Conservation (phyloP, 2,329 filamentous ascomycete genomes). For the Didymella pinodella region DNA sequence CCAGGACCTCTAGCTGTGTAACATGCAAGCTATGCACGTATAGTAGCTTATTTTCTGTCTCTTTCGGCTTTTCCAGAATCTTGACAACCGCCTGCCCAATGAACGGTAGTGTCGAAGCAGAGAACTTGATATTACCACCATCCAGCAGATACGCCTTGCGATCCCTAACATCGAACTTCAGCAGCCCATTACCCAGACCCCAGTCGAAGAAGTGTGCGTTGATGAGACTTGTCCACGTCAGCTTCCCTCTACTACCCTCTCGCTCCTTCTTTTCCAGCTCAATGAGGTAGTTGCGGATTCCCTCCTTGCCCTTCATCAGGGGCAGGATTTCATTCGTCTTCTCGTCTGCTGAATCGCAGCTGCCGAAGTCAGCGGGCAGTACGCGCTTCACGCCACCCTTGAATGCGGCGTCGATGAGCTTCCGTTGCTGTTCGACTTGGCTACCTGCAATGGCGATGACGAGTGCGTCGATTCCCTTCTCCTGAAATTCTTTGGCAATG, state of each 20-base stretch:
- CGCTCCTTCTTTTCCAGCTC: conserved; percentile 57
- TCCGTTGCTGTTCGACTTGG: conserved; percentile 56
- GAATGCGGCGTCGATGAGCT: conserved; percentile 66
- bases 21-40: conserved; percentile 65
- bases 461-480: conserved; percentile 59
- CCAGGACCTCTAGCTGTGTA: conserved; percentile 66
- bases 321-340: conserved; percentile 57
- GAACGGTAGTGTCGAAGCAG: conserved; percentile 60
- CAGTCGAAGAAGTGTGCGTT: conserved; percentile 70
- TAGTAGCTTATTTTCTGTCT: conserved; percentile 66
- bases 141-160: conserved; percentile 65
- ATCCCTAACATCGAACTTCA: conserved; percentile 62
- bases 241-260: conserved; percentile 40
- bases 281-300: conserved; percentile 53
- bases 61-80: conserved; percentile 55
- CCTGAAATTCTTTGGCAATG: conserved; percentile 52
- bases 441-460: conserved; percentile 59
- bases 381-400: conserved; percentile 66
- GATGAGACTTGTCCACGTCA: conserved; percentile 69
- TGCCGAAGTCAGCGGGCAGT: conserved; percentile 68
- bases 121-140: conserved; percentile 63
- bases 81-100: conserved; percentile 63
- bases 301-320: conserved; percentile 61
- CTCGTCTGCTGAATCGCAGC: conserved; percentile 53
- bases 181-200: conserved; percentile 58